These are phyloP conservation scores for Theileria orientalis DNA, from an alignment of 169 alveolate species.

Conservation along the genomic window DNA sequence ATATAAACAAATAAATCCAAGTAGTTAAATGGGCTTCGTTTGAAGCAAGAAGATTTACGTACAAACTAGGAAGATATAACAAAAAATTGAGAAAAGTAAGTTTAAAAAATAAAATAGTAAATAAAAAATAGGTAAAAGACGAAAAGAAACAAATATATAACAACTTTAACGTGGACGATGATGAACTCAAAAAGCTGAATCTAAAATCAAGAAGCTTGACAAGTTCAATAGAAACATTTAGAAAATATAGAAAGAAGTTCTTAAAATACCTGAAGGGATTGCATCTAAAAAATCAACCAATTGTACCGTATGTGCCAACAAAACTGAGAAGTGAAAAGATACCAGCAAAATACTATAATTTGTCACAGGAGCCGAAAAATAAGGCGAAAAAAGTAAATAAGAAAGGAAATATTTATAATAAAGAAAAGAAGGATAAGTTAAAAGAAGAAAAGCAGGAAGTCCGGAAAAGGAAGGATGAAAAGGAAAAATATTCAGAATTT, in stretches of 20 bases:
- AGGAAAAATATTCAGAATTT: not conserved
- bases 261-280: conserved; percentile 40
- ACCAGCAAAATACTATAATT: conserved; percentile 25
- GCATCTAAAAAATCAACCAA: conserved; percentile 13
- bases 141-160: conserved; percentile 16
- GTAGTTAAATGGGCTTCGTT: conserved; percentile 54
- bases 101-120: not conserved
- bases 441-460: conserved; percentile 31
- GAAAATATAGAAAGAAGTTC: conserved; percentile 35
- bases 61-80: conserved; percentile 55
- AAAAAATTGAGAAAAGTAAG: conserved; percentile 47
- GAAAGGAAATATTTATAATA: not conserved
- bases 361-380: not conserved
- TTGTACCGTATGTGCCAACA: conserved; percentile 55
- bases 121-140: conserved; percentile 8
- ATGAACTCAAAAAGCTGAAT: conserved; percentile 22
- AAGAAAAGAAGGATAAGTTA: conserved; percentile 14
- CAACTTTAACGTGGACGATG: conserved; percentile 37
- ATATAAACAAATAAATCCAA: not conserved
- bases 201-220: conserved; percentile 21
- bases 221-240: conserved; percentile 24
- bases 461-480: not conserved
- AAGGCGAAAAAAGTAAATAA: not conserved
- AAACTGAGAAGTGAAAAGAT: conserved; percentile 45
- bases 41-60: conserved; percentile 58